phyloP scores from a whole-genome alignment of 805 yeast genomes.

The Yarrowia deformans region DNA sequence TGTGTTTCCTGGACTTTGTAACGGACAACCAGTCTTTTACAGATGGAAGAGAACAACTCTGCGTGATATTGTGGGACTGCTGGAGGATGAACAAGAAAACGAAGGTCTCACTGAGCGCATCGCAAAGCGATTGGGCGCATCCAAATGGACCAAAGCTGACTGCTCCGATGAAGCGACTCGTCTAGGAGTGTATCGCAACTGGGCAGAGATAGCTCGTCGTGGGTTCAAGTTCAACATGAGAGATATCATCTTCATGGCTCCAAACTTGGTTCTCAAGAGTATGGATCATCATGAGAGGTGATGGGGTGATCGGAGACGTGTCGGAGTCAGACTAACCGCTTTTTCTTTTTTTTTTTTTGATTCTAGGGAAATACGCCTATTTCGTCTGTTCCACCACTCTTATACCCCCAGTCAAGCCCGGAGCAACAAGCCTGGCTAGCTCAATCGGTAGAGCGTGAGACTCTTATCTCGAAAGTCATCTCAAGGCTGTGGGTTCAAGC shows the following conservation, averaged over 20 bases:
- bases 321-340: too few relatives aligned
- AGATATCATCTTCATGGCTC: not conserved
- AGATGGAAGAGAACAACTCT: not conserved
- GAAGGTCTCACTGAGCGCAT: not conserved
- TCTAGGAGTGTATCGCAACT: not conserved
- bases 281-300: not conserved
- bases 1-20: not conserved
- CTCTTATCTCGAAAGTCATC: constrained; percentile 21
- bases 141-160: not conserved
- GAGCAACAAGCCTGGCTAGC: constrained; percentile 26
- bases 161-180: not conserved
- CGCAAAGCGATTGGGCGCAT: not conserved
- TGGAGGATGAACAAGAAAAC: not conserved
- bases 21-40: not conserved
- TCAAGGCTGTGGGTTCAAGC: constrained; percentile 33
- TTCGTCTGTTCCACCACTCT: too few relatives aligned
- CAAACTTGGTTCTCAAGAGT: not conserved
- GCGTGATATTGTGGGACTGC: not conserved
- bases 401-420: not conserved
- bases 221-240: not conserved
- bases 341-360: too few relatives aligned
- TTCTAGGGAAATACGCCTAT: too few relatives aligned
- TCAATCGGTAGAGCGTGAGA: constrained; percentile 33
- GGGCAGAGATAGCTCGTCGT: not conserved
- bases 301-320: too few relatives aligned